These are phyloP conservation scores for Cystofilobasidium bisporidii DNA, from an alignment of 768 basidiomycete genomes.

Conservation along the genomic window DNA sequence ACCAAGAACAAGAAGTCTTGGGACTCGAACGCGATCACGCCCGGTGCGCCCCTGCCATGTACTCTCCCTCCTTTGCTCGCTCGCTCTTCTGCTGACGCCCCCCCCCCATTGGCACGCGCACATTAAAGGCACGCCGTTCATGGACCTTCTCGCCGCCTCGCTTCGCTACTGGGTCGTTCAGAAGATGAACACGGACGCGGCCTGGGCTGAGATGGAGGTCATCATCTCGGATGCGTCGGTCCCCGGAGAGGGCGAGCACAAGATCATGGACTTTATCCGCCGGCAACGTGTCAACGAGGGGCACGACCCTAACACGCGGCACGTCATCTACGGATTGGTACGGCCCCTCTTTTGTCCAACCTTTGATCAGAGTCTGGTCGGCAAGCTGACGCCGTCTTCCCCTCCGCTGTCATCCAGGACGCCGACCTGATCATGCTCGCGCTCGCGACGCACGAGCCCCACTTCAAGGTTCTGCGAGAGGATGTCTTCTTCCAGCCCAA, in stretches of 20 bases:
- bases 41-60: conserved; percentile 46
- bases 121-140: conserved; percentile 68
- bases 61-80: too few relatives aligned
- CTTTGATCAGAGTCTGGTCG: too few relatives aligned
- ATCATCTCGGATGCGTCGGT: conserved; percentile 95
- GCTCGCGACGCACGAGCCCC: conserved; percentile 94
- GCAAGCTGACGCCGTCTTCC: neutral
- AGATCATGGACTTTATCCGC: conserved; percentile 98
- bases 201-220: conserved; percentile 85
- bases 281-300: conserved; percentile 74
- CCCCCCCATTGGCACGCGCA: neutral
- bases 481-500: conserved; percentile 83
- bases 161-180: conserved; percentile 92
- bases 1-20: conserved; percentile 76
- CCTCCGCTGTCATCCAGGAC: conserved; percentile 50
- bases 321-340: conserved; percentile 96
- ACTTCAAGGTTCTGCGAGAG: conserved; percentile 93
- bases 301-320: conserved; percentile 89
- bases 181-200: conserved; percentile 89
- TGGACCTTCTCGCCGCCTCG: conserved; percentile 78
- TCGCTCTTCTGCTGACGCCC: neutral
- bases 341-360: too few relatives aligned
- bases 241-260: conserved; percentile 98
- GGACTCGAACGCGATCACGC: conserved; percentile 99
- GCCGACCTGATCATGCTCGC: conserved; percentile 99